Evolutionary conservation across 2,329 filamentous ascomycete genomes (phyloP).

Genomic region (Macrophomina pseudophaseolina): DNA sequence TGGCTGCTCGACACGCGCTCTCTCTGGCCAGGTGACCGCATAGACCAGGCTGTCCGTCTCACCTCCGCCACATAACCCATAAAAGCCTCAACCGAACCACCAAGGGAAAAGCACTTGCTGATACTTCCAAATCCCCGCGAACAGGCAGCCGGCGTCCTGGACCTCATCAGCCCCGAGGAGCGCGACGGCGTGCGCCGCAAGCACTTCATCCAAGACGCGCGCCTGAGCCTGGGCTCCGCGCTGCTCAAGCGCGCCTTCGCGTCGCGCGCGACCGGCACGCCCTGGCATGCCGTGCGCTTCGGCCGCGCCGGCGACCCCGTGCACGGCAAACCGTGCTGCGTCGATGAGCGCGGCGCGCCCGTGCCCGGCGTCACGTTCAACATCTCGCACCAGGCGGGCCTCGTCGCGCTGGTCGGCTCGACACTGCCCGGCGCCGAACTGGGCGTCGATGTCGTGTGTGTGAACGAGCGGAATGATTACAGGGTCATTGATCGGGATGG

Average conservation of each 20-base stretch:
- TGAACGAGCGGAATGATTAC: conserved; percentile 70
- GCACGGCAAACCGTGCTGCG: conserved; percentile 58
- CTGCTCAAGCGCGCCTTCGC: conserved; percentile 76
- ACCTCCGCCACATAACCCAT: not conserved
- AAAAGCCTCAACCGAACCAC: no score
- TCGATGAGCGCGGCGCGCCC: conserved; percentile 47
- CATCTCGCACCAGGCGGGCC: conserved; percentile 76
- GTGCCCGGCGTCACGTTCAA: conserved; percentile 68
- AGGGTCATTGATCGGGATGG: conserved; percentile 64
- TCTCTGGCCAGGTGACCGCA: conserved; percentile 52
- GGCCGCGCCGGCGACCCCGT: conserved; percentile 59
- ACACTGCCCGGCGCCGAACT: conserved; percentile 54
- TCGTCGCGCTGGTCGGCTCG: conserved; percentile 70
- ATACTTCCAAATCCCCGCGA: no score
- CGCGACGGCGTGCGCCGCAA: conserved; percentile 63
- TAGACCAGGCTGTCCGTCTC: conserved; percentile 44
- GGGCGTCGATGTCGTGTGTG: conserved; percentile 78
- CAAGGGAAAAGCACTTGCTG: not conserved
- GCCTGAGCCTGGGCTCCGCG: conserved; percentile 73
- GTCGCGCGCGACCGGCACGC: conserved; percentile 60
- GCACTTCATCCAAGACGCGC: conserved; percentile 73
- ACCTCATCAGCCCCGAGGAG: conserved; percentile 57
- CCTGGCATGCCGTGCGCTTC: conserved; percentile 66
- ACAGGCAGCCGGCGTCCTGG: conserved; percentile 50
- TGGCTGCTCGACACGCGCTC: conserved; percentile 57